Conservation (phyloP, 768 basidiomycete genomes). For the Pleurotus ostreatus region DNA sequence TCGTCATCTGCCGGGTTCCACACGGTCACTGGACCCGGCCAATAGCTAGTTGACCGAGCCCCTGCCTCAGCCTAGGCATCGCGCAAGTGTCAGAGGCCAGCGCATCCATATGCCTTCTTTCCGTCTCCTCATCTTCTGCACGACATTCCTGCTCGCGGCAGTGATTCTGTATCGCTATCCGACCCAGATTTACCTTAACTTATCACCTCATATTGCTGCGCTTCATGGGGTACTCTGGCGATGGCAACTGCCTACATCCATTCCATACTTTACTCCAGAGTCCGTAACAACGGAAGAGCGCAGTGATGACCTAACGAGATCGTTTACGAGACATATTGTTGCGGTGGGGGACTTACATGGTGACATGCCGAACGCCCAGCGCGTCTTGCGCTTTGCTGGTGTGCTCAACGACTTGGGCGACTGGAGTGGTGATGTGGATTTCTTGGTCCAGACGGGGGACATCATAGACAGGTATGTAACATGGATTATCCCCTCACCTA, state of each 20-base stretch:
- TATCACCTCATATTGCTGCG: not conserved
- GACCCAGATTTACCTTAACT: not conserved
- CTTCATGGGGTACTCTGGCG: not conserved
- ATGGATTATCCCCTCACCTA: not conserved
- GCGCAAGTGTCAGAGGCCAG: not conserved
- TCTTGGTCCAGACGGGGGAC: constrained; percentile 94
- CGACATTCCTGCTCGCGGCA: not conserved
- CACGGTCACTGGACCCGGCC: not conserved
- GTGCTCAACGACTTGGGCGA: constrained; percentile 68
- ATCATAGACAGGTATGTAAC: constrained; percentile 79
- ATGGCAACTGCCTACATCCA: not conserved
- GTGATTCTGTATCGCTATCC: not conserved
- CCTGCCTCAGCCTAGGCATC: not conserved
- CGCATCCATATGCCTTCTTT: constrained; percentile 1
- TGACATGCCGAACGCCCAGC: constrained; percentile 74
- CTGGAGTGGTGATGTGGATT: constrained; percentile 82
- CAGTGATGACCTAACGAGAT: not conserved
- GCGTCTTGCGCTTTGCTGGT: constrained; percentile 74
- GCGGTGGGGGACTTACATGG: constrained; percentile 94
- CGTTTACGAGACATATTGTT: constrained; percentile 59
- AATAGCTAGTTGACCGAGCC: not conserved
- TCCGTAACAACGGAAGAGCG: not conserved
- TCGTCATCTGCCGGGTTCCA: not conserved
- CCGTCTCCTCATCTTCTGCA: constrained; percentile 1
- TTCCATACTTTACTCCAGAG: not conserved